phyloP scores from a whole-genome alignment of 371 early-diverging fungal genomes.

The Rhizomucor miehei region DNA sequence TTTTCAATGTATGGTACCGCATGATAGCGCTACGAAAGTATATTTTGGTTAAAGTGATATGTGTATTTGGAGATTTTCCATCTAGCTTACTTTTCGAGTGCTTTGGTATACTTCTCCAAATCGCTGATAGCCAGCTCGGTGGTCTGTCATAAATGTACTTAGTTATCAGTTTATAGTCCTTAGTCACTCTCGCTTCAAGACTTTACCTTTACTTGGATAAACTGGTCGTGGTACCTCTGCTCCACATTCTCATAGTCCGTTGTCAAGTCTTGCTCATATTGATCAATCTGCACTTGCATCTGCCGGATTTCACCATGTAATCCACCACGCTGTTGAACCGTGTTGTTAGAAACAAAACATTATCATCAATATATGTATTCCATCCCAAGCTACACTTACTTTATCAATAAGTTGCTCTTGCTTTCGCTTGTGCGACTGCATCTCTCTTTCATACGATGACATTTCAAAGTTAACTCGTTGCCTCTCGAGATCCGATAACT shows the following conservation, averaged over 20 bases:
- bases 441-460: constrained; percentile 24
- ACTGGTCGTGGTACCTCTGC: constrained; percentile 58
- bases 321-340: constrained; percentile 67
- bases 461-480: constrained; percentile 27
- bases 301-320: constrained; percentile 87
- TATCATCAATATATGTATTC: too few relatives aligned
- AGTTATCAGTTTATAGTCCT: constrained; percentile 1
- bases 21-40: constrained; percentile 94
- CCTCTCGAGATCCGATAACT: constrained; percentile 24
- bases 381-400: constrained; percentile 33
- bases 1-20: constrained; percentile 93
- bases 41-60: too few relatives aligned
- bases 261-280: constrained; percentile 61
- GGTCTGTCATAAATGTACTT: constrained; percentile 30
- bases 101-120: constrained; percentile 83
- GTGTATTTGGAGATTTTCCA: too few relatives aligned
- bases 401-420: constrained; percentile 54
- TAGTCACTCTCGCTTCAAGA: not conserved
- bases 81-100: constrained; percentile 71
- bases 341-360: not conserved
- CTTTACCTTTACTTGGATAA: constrained; percentile 64
- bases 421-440: constrained; percentile 33
- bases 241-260: constrained; percentile 81
- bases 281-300: constrained; percentile 66
- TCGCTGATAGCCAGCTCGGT: constrained; percentile 78